Evolutionary conservation across 495 filamentous ascomycete genomes (phyloP).

Genomic region (Penicillium fimorum): DNA sequence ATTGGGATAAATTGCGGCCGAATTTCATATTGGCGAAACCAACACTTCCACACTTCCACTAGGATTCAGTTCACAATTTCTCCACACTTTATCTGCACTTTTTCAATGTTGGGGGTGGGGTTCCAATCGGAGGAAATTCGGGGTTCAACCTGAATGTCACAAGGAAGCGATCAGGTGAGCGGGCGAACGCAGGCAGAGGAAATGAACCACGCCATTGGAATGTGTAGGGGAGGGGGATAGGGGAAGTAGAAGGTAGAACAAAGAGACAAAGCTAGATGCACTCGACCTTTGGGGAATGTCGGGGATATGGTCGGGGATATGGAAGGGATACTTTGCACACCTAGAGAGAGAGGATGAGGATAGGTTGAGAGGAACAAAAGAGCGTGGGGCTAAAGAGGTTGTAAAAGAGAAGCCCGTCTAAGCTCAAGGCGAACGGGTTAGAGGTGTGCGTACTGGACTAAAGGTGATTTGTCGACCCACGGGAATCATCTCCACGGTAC

Average conservation of each 20-base stretch:
- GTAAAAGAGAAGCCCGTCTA: not conserved
- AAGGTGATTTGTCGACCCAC: slow-evolving; percentile 33
- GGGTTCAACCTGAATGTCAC: slow-evolving; percentile 22
- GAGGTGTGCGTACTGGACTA: slow-evolving; percentile 20
- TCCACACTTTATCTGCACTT: slow-evolving; percentile 1
- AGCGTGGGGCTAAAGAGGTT: not conserved
- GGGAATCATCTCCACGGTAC: slow-evolving; percentile 3
- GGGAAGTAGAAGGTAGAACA: not conserved
- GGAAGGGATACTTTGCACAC: slow-evolving; percentile 1
- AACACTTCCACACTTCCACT: not conserved
- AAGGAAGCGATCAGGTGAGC: slow-evolving; percentile 25
- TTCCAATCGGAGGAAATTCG: not conserved
- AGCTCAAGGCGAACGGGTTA: slow-evolving; percentile 11
- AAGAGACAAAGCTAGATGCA: slow-evolving; percentile 18
- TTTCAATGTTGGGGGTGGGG: not conserved
- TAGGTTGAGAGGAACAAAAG: slow-evolving; percentile 4
- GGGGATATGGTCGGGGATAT: slow-evolving; percentile 11
- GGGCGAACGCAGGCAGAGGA: slow-evolving; percentile 19
- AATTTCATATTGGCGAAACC: slow-evolving; percentile 68
- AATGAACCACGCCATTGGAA: slow-evolving; percentile 17
- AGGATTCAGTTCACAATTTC: slow-evolving; percentile 4
- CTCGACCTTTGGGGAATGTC: slow-evolving; percentile 17
- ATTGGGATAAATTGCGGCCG: slow-evolving; percentile 77
- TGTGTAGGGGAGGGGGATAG: not conserved
- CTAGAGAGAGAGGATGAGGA: not conserved